Evolutionary conservation across 2,329 filamentous ascomycete genomes (phyloP), one percentile per base, ranked within the genome.

Genomic region (Thermoascus crustaceus): DNA sequence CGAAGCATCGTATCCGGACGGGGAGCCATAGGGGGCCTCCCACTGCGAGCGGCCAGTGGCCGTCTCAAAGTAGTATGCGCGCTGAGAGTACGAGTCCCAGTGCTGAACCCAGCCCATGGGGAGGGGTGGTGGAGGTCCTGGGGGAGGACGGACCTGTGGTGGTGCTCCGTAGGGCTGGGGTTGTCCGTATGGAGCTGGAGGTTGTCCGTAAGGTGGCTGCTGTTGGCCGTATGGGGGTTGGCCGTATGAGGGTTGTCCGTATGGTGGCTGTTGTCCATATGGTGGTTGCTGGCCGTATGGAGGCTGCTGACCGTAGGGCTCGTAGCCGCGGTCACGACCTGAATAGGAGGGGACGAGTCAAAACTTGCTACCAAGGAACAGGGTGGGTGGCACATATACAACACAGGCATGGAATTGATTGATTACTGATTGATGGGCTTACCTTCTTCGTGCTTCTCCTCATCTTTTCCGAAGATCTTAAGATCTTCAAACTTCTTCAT

Each of bases 11-110:
- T 31, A 41, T 17, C 50, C 50, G 6, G 45, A 49, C 2, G 26
- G 24, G 9, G 44, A 44, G n/a, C 35, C 37, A 10, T 43, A 46
- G 33, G 78, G 76, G 10, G 69, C 65, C 42, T 80, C 75, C 78
- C 78, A 82, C 55, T 82, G 77, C 0, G 75, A 72, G 39, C 69
- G 71, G 13, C 76, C 75, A 8, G 75, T 75, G 30, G 72, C 65
- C 38, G 75, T 62, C 54, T 82, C 76, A 38, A 76, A 67, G 50
- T 79, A 84, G 61, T 75, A 82, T 64, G 75, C 81, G 37, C 75
- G 73, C 50, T 78, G 73, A 40, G 68, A 63, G 39, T 65, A 67
- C 38, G 74, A 69, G 45, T 83, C 78, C 59, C 72, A 83, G 55
- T 80, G 72, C 16, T 76, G 66, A 18, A 65, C 61, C 78, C 79